Evolutionary conservation across 257 asterid genomes (phyloP), one percentile per base, ranked within the genome.

Genomic region (Salvia hispanica): DNA sequence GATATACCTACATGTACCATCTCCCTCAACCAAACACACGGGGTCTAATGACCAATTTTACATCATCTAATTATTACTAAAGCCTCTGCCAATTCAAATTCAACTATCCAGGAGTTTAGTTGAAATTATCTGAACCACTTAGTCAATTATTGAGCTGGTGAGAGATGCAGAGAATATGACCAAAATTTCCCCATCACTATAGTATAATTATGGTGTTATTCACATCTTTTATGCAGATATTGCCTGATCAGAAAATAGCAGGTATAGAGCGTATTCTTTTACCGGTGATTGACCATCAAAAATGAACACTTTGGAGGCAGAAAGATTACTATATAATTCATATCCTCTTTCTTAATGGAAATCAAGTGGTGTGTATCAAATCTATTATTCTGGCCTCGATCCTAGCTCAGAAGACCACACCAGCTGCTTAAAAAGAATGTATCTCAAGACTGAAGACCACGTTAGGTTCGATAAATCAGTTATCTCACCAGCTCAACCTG

Each of bases 401-500:
- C 1, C 15, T 16, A 50, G 10, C 9, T 15, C 56, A 15, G 31
- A 50, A 39, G 44, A 6, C 44, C 8, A 7, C 33, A 51, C 14
- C 31, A 51, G 14, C 62, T 14, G n/a, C 4, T 31, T 2, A n/a
- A 57, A 12, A 31, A 7, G 10, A 39, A 57, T 9, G 25, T 37
- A 59, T 15, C 40, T 61, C 12, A 61, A 43, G 52, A 61, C 18
- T 25, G 55, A 62, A 62, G 67, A 18, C 43, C 47, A 15, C n/a
- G 58, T 64, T 64, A 47, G 34, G 47, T 14, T 47, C 48, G 6
- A 64, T 8, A 47, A 47, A 33, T 47, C 4, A 15, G 9, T 31
- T 9, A 64, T 58, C 36, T 64, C 69, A 64, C 21, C 69, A 14
- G 59, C 28, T 47, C 40, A 37, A 34, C 70, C 36, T 14, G 21